phyloP scores from a whole-genome alignment of 2,329 filamentous ascomycete species.

The Alternaria solani region DNA sequence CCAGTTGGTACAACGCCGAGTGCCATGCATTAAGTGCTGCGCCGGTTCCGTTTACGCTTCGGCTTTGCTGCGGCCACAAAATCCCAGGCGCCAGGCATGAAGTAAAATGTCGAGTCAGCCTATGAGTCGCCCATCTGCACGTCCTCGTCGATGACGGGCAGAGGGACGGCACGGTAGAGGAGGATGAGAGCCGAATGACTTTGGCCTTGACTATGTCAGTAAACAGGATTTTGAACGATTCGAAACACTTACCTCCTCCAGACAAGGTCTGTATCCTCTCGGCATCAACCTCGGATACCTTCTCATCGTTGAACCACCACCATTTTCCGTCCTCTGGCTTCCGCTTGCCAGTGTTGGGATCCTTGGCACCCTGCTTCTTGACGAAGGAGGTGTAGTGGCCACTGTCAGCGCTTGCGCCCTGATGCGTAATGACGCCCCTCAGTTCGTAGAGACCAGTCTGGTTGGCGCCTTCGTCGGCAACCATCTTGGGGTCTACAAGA shows the following conservation, averaged over 20 bases:
- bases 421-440: conserved; percentile 92
- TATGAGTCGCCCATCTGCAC: conserved; percentile 42
- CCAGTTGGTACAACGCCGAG: conserved; percentile 42
- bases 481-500: conserved; percentile 77
- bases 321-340: conserved; percentile 89
- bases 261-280: conserved; percentile 92
- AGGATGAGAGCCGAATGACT: conserved; percentile 83
- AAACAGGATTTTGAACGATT: background rate
- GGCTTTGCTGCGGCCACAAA: background rate
- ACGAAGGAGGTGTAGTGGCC: conserved; percentile 98
- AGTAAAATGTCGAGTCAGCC: background rate
- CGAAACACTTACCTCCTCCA: conserved; percentile 73
- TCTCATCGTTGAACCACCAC: conserved; percentile 99
- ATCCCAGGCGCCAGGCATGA: background rate
- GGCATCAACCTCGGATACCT: conserved; percentile 87
- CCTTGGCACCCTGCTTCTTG: conserved; percentile 81
- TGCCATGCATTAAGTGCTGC: conserved; percentile 25
- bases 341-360: conserved; percentile 78
- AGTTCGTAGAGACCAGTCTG: conserved; percentile 96
- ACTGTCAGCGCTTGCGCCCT: conserved; percentile 94
- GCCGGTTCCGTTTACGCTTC: conserved; percentile 4
- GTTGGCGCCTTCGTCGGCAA: conserved; percentile 82
- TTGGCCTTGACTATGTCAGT: conserved; percentile 60
- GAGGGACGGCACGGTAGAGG: conserved; percentile 76
- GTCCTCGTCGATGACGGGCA: conserved; percentile 66